Base-by-base conservation (phyloP, 805 yeast species). In the Candida fluviatilis region DNA sequence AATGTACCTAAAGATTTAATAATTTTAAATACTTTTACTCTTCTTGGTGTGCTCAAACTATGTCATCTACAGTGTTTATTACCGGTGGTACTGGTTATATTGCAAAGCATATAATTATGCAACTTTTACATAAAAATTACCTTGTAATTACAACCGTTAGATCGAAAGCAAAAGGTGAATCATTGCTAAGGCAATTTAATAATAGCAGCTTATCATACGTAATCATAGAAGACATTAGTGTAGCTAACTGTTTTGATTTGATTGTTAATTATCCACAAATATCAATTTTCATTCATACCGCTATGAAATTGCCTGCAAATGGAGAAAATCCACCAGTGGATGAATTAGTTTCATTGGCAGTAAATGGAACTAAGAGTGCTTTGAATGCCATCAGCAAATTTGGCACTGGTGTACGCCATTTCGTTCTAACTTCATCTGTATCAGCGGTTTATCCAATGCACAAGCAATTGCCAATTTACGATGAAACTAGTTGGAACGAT, bases 1-100 rank as follows among this genome's bases (percentile, higher is more conserved):
- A n/a, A n/a, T n/a, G n/a, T n/a, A n/a, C n/a, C n/a, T n/a, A n/a
- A n/a, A n/a, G n/a, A n/a, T n/a, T n/a, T n/a, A n/a, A n/a, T n/a
- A n/a, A n/a, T n/a, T n/a, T n/a, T n/a, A n/a, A n/a, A n/a, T n/a
- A n/a, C n/a, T n/a, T n/a, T n/a, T n/a, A n/a, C n/a, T n/a, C n/a
- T n/a, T n/a, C n/a, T n/a, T n/a, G n/a, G n/a, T n/a, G n/a, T n/a
- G n/a, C n/a, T n/a, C n/a, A n/a, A 21, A 21, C 8, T 6, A 21
- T 21, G 24, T 6, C 24, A 21, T 10, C 8, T 21, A 21, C 50
- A 11, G 71, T 70, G 25, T 65, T 72, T 31, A 66, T 76, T 26
- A 59, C 80, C 4, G 82, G 82, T 19, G 78, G 76, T 16, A 59
- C 73, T 6, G 82, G 82, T 12, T 76, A 61, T 49, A 66, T 76